Evolutionary conservation across 345 rosid genomes (phyloP), one percentile per base, ranked within the genome.

Genomic region (Hevea brasiliensis): DNA sequence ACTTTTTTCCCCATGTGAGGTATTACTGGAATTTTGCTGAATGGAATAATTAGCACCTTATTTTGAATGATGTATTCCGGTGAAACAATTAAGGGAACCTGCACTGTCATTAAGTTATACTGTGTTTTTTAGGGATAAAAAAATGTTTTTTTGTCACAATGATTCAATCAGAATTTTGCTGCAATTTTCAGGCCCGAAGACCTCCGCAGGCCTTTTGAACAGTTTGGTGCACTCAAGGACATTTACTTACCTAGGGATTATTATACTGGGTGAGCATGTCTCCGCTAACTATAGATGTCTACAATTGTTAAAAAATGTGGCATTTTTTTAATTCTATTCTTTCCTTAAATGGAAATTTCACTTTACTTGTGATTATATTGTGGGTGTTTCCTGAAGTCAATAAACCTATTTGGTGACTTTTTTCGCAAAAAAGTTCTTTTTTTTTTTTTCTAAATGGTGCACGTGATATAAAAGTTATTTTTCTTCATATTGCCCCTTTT

Each of bases 171-270:
- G 40, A 54, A 40, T 54, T 54, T 54, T 23, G 17, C 26, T 61
- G 10, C 62, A 6, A 57, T 55, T 65, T 85, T 59, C 92, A 92
- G 99, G 89, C 91, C 85, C 13, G 96, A 92, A 68, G 98, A 95
- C 77, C 84, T 95, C 5, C 89, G 90, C 17, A 81, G 89, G 62
- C 92, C 98, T 40, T 95, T 95, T 77, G 92, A 88, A 53, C 88
- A 78, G 74, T 90, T 92, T 81, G 99, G 99, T 62, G 92, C 83
- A 40, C 82, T 95, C 67, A 95, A 91, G 87, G 98, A 95, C 77
- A 79, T 95, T 50, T 92, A 92, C 77, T 81, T 95, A 87, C 99
- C 99, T 70, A 92, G 92, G 63, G 96, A 95, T 79, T 92, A 90
- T 77, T 83, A 95, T 77, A 90, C 96, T 70, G 98, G 99, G 97